These are phyloP conservation scores for Cajanus cajan DNA, from an alignment of 306 rosid species.

Conservation along the genomic window DNA sequence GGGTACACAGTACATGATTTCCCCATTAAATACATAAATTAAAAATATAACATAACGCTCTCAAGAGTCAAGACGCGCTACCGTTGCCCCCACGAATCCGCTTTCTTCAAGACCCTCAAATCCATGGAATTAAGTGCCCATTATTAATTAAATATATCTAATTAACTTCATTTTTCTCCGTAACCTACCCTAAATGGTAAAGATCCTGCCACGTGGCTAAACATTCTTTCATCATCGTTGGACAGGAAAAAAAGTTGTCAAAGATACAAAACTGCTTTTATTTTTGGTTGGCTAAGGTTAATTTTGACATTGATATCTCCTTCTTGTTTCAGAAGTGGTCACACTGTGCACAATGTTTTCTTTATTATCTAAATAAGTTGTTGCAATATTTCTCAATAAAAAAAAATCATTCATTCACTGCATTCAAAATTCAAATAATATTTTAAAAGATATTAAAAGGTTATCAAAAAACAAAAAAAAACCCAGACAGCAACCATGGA, in stretches of 20 bases:
- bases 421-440: neutral
- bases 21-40: too few species aligned
- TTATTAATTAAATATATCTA: neutral
- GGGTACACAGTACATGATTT: too few species aligned
- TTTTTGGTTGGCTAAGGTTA: neutral
- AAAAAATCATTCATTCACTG: neutral
- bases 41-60: too few species aligned
- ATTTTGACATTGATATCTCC: constrained; percentile 12
- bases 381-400: neutral
- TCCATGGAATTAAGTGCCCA: neutral
- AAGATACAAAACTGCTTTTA: neutral
- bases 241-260: neutral
- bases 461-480: neutral
- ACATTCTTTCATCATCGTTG: neutral
- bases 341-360: neutral
- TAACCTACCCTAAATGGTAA: neutral
- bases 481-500: neutral
- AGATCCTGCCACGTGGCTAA: neutral
- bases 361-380: too few species aligned
- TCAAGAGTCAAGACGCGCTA: too few species aligned
- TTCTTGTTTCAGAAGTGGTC: neutral
- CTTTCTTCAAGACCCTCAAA: neutral
- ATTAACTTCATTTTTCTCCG: neutral
- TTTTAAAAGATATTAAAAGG: neutral
- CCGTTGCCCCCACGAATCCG: neutral